These are phyloP conservation scores for Monilinia aucupariae DNA, from an alignment of 2,329 filamentous ascomycete species.

Conservation along the genomic window DNA sequence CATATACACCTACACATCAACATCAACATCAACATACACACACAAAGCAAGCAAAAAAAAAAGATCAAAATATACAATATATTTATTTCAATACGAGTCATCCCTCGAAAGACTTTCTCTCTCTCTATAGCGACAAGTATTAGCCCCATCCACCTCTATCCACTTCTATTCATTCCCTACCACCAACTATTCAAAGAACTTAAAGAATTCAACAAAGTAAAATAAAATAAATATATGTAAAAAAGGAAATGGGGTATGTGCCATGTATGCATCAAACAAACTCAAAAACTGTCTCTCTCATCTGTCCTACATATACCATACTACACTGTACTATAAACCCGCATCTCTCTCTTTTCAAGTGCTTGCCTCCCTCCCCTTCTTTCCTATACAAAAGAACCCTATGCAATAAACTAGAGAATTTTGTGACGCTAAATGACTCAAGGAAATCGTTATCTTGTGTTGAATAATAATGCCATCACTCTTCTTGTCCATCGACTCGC, in stretches of 20 bases:
- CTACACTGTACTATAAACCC: neutral
- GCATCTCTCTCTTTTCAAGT: neutral
- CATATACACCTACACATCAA: too few relatives aligned
- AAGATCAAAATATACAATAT: too few relatives aligned
- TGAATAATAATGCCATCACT: neutral
- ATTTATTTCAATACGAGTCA: too few relatives aligned
- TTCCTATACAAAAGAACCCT: conserved; percentile 1
- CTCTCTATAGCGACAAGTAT: too few relatives aligned
- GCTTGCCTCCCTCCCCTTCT: neutral
- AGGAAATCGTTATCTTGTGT: conserved; percentile 13
- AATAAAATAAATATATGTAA: neutral
- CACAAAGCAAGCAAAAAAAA: too few relatives aligned
- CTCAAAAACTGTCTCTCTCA: neutral
- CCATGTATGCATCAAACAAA: conserved; percentile 3
- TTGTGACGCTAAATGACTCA: conserved; percentile 9
- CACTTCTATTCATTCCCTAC: neutral
- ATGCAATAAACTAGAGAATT: neutral
- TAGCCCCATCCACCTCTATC: neutral
- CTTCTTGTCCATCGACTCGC: neutral
- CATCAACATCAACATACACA: too few relatives aligned
- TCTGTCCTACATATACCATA: neutral
- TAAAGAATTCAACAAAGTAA: neutral
- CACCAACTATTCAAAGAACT: neutral
- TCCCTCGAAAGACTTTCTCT: too few relatives aligned
- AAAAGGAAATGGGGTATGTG: conserved; percentile 1